Base-by-base conservation (phyloP, 208 protist genomes). In the Leishmania gerbilli region DNA sequence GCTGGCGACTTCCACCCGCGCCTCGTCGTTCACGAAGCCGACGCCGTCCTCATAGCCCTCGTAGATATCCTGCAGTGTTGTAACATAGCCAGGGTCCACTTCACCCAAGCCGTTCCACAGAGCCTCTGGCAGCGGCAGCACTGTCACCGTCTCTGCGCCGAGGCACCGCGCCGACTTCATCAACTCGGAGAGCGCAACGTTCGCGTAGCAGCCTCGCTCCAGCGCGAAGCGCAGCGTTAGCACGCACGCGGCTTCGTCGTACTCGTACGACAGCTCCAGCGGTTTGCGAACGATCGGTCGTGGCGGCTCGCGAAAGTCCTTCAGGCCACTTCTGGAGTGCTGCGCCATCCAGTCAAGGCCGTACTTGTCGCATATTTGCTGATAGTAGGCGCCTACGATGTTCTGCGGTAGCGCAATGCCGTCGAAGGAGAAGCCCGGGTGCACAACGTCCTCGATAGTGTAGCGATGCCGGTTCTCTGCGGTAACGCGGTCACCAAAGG, bases 131-230 rank as follows among this genome's bases (percentile, higher is more conserved):
- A 89, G 77, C 5, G 94, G 94, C 62, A 93, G 80, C 62, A 85
- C 17, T 3, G 91, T 84, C 79, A 97, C 91, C 45, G 81, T 76
- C 79, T 96, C 91, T 11, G 90, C 76, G 19, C 94, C 94, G 60
- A 90, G 88, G 79, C 94, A 96, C 15, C 89, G 91, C 65, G 81
- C 56, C 65, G 83, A 74, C 77, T 93, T 94, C 89, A 97, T 90
- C 45, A 97, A 82, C 82, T 97, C 92, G 60, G 91, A 92, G 40
- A 97, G 82, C 40, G 92, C 92, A 58, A 97, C 94, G 69, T 97
- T 97, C 11, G 94, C 94, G 76, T 97, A 97, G 78, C 92, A 93
- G 42, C 94, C 94, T 42, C 94, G 92, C 86, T 96, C 91, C 4
- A 97, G 79, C 17, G 91, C 87, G 79, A 97, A 97, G 53, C 89